Base-by-base conservation (phyloP, 78 protist species). In the Capsaspora owczarzaki region DNA sequence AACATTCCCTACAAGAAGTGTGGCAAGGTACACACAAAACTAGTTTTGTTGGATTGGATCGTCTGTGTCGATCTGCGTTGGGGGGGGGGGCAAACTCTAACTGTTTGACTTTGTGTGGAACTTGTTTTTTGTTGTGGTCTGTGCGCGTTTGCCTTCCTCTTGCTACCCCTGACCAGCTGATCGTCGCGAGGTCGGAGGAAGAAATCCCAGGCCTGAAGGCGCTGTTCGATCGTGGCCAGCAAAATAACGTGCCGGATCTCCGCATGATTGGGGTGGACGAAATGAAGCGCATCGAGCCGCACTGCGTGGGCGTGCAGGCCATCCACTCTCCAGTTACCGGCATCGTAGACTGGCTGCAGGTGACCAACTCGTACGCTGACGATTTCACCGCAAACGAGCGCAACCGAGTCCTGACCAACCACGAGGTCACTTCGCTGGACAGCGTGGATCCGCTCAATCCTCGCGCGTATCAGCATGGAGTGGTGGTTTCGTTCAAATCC, bases 261-360 rank as follows among this genome's bases (percentile, higher is more conserved):
- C 31, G 46, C 2, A 37, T 91, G 51, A 2, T 86, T 38, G 76
- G 49, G 19, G n/a, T 40, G 31, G 84, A 47, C 4, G 82, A 44
- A 60, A 68, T 90, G 1, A 56, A 46, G 4, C 14, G 40, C 19
- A 19, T 77, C 51, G 93, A 89, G 76, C 90, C 91, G 1, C 37
- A 68, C 10, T 61, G 40, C 19, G 19, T 37, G 56, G 77, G 80
- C 16, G 16, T 70, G n/a, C 60, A 61, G 0, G 94, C 90, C 29
- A 78, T 91, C n/a, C 53, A 44, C 51, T 86, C 89, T 37, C 94
- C 94, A 23, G 61, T 77, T 41, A 86, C 94, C 31, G 89, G 89
- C 46, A 86, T 89, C 27, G 63, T 47, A 0, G 87, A 85, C 82
- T 89, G 37, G 63, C 12, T 41, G 12, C 47, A 20, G 0, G 93